Conservation (phyloP, 1,284 basidiomycete genomes). For the Mycosarcoma mackinlayi region DNA sequence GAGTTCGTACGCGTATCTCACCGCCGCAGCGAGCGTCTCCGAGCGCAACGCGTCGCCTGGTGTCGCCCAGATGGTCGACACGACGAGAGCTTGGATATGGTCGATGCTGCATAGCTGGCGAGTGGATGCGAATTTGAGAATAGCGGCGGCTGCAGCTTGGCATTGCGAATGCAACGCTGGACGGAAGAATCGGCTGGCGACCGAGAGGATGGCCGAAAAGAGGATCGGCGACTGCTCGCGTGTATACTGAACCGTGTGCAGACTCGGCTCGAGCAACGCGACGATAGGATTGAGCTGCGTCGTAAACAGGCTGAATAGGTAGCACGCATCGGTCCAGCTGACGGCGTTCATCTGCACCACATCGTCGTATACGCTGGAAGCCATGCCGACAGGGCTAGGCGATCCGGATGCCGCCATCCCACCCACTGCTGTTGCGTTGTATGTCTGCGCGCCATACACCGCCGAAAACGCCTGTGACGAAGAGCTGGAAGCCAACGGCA, state of each 20-base stretch:
- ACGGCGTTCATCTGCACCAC: constrained; percentile 22
- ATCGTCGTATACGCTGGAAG: constrained; percentile 35
- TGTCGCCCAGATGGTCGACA: constrained; percentile 84
- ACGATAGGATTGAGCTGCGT: constrained; percentile 50
- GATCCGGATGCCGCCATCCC: constrained; percentile 6
- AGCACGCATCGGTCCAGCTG: constrained; percentile 38
- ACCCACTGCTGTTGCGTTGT: not conserved
- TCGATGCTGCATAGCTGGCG: constrained; percentile 81
- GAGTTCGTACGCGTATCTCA: constrained; percentile 68
- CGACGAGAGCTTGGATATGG: constrained; percentile 83
- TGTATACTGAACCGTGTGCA: constrained; percentile 73
- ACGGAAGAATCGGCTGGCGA: constrained; percentile 85
- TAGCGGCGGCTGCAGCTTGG: constrained; percentile 76
- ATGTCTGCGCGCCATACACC: not conserved
- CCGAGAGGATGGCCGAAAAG: constrained; percentile 83
- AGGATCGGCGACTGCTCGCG: constrained; percentile 80
- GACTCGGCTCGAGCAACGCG: constrained; percentile 66
- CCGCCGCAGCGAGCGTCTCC: constrained; percentile 58
- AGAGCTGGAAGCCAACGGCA: not conserved
- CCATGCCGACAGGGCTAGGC: constrained; percentile 6
- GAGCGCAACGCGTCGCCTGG: constrained; percentile 64
- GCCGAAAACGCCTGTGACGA: not conserved
- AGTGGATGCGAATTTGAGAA: constrained; percentile 77
- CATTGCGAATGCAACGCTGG: constrained; percentile 76
- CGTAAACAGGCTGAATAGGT: constrained; percentile 30